These are phyloP conservation scores for Cladobotryum protrusum DNA, from an alignment of 2,329 filamentous ascomycete species.

Conservation along the genomic window DNA sequence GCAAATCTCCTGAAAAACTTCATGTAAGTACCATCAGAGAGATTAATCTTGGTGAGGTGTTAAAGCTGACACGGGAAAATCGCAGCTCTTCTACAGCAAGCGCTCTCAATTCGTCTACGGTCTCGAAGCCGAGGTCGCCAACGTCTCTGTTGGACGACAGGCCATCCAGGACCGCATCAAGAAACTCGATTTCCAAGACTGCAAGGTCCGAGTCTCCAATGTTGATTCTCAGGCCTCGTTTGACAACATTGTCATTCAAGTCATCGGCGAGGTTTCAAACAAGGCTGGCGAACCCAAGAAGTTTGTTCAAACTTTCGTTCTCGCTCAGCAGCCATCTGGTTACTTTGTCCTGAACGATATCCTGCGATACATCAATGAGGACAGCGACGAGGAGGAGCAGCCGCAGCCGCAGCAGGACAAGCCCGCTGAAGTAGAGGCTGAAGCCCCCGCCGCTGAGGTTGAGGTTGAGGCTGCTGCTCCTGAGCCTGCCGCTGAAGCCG, in stretches of 20 bases:
- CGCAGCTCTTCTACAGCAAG: conserved; percentile 87
- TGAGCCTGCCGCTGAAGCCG: conserved; percentile 22
- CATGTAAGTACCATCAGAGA: conserved; percentile 49
- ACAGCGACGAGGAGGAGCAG: conserved; percentile 60
- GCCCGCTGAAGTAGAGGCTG: conserved; percentile 32
- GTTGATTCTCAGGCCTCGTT: conserved; percentile 93
- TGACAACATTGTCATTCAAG: conserved; percentile 93
- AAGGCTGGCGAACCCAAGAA: conserved; percentile 86
- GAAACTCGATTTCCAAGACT: conserved; percentile 88
- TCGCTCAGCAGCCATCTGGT: conserved; percentile 90
- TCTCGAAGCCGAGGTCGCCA: conserved; percentile 79
- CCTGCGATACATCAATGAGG: conserved; percentile 85
- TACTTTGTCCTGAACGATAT: conserved; percentile 99
- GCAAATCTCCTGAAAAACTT: conserved; percentile 88
- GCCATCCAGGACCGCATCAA: conserved; percentile 93
- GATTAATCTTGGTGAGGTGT: background rate
- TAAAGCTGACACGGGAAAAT: background rate
- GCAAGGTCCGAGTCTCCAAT: conserved; percentile 96
- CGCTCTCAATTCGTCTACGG: conserved; percentile 92
- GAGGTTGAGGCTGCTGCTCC: conserved; percentile 19
- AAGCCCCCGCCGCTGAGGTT: conserved; percentile 21
- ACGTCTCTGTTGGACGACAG: conserved; percentile 80
- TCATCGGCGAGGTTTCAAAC: conserved; percentile 97
- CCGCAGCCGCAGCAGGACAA: conserved; percentile 13
- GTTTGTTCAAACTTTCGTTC: conserved; percentile 95